Conservation (phyloP, 495 filamentous ascomycete species). For the Hypomontagnella submonticulosa region DNA sequence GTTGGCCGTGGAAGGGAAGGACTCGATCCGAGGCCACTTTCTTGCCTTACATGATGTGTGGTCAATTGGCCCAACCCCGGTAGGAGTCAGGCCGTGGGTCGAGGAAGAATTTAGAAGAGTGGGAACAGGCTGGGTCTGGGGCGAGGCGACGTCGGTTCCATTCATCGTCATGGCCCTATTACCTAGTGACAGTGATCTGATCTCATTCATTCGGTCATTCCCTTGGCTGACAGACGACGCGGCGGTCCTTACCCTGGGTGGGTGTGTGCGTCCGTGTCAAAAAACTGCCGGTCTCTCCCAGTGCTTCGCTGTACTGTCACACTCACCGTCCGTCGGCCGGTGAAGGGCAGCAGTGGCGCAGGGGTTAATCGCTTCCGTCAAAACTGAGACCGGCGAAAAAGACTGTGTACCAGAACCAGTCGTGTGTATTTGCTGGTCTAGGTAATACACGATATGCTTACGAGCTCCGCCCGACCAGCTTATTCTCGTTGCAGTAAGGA, state of each 20-base stretch:
- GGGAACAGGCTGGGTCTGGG: slow-evolving; percentile 20
- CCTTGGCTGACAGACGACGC: slow-evolving; percentile 27
- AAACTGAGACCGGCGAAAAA: slow-evolving; percentile 36
- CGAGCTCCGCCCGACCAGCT: slow-evolving; percentile 31
- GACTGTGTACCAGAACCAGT: slow-evolving; percentile 34
- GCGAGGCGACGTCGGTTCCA: slow-evolving; percentile 27
- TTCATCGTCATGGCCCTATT: slow-evolving; percentile 32
- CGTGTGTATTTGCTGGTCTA: slow-evolving; percentile 25
- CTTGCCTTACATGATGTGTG: slow-evolving; percentile 33
- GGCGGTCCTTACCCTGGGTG: slow-evolving; percentile 1
- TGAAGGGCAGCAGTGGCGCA: slow-evolving; percentile 29
- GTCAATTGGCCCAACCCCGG: slow-evolving; percentile 37
- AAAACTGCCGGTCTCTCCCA: slow-evolving; percentile 38
- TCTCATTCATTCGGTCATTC: slow-evolving; percentile 32
- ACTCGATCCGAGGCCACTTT: slow-evolving; percentile 30
- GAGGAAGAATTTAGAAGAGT: slow-evolving; percentile 21
- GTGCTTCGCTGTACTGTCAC: slow-evolving; percentile 27
- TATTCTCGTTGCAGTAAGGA: slow-evolving; percentile 26
- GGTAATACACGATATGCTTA: slow-evolving; percentile 38
- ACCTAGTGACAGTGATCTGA: slow-evolving; percentile 28
- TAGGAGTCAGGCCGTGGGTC: slow-evolving; percentile 19
- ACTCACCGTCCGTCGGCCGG: slow-evolving; percentile 40
- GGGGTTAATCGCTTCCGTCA: slow-evolving; percentile 25
- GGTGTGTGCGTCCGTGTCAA: slow-evolving; percentile 19
- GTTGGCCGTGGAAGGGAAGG: slow-evolving; percentile 14